Percentiles rank a stretch among this genome's conserved stretches.
These are phyloP conservation scores for Rhizopogon vulgaris DNA, from an alignment of 768 basidiomycete genomes.

Conservation along the genomic window DNA sequence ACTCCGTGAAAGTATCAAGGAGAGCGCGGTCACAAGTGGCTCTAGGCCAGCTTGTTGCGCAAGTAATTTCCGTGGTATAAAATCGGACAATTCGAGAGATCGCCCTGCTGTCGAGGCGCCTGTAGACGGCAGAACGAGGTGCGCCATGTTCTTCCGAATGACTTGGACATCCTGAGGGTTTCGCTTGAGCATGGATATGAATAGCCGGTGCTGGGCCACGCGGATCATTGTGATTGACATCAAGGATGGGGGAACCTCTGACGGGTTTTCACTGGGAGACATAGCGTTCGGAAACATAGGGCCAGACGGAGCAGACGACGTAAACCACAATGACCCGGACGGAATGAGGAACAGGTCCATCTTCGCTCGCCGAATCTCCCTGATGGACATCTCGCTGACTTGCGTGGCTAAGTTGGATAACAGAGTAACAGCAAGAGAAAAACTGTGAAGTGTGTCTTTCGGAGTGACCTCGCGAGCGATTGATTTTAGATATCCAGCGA, in stretches of 20 bases:
- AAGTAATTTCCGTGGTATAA: slow-evolving; percentile 34
- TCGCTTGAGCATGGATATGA: slow-evolving; percentile 55
- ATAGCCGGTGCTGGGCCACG: slow-evolving; percentile 64
- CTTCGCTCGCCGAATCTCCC: slow-evolving; percentile 69
- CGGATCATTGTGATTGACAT: slow-evolving; percentile 58
- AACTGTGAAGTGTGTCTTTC: slow-evolving; percentile 41
- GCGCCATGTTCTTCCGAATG: slow-evolving; percentile 58
- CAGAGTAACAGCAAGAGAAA: slow-evolving; percentile 50
- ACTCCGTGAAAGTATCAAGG: slow-evolving; percentile 60
- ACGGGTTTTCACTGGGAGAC: slow-evolving; percentile 28
- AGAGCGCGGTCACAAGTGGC: slow-evolving; percentile 35
- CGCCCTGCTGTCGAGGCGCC: slow-evolving; percentile 22
- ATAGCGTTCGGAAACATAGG: slow-evolving; percentile 56
- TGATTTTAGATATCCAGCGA: slow-evolving; percentile 62
- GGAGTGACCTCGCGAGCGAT: slow-evolving; percentile 38
- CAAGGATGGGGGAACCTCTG: slow-evolving; percentile 37
- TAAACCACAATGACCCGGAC: slow-evolving; percentile 66
- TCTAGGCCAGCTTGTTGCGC: slow-evolving; percentile 7
- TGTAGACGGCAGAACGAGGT: slow-evolving; percentile 51
- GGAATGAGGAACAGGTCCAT: slow-evolving; percentile 64
- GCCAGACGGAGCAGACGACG: slow-evolving; percentile 43
- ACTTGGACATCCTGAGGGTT: slow-evolving; percentile 63
- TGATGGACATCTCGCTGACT: slow-evolving; percentile 66
- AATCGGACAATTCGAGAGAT: slow-evolving; percentile 38
- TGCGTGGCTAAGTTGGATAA: slow-evolving; percentile 53